Evolutionary conservation across 2,329 filamentous ascomycete genomes (phyloP).

Genomic region (Xenoacremonium recifei): DNA sequence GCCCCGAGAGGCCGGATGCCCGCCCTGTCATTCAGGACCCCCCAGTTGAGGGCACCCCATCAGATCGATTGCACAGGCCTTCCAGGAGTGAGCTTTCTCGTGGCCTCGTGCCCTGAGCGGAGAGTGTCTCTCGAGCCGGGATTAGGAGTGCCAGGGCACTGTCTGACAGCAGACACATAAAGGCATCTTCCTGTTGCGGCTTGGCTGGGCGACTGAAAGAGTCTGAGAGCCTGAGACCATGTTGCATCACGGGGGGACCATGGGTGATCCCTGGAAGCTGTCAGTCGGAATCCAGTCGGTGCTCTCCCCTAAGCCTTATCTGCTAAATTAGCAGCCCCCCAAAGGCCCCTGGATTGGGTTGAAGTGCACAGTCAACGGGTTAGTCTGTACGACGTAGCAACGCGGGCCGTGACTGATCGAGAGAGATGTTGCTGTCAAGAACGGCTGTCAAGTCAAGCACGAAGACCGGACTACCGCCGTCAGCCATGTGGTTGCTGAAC

Average conservation of each 20-base stretch:
- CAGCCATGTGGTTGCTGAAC: too few relatives aligned
- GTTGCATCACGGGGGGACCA: constrained; percentile 19
- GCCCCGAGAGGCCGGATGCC: constrained; percentile 2
- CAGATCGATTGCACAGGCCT: too few relatives aligned
- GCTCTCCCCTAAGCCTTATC: background rate
- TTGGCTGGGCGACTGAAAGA: constrained; percentile 1
- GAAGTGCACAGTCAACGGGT: too few relatives aligned
- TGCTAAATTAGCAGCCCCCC: background rate
- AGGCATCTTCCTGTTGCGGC: too few relatives aligned
- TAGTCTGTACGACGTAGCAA: too few relatives aligned
- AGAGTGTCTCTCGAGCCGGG: too few relatives aligned
- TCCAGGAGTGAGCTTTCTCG: too few relatives aligned
- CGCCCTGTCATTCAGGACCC: constrained; percentile 9
- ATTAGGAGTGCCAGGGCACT: background rate
- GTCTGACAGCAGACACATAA: constrained; percentile 1
- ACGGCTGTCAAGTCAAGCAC: too few relatives aligned
- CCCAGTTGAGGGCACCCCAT: constrained; percentile 20
- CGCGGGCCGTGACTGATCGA: too few relatives aligned
- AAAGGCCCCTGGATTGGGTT: background rate
- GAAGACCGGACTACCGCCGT: too few relatives aligned
- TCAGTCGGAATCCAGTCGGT: constrained; percentile 4
- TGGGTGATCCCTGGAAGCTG: constrained; percentile 19
- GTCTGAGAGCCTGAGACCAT: constrained; percentile 4
- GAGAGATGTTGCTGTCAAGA: too few relatives aligned
- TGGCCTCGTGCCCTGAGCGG: background rate